A percentile compares a stretch with the other conserved stretches of the same genome.
These are phyloP conservation scores for Pseudohalonectria lignicola DNA, from an alignment of 2,329 filamentous ascomycete genomes.

Conservation along the genomic window DNA sequence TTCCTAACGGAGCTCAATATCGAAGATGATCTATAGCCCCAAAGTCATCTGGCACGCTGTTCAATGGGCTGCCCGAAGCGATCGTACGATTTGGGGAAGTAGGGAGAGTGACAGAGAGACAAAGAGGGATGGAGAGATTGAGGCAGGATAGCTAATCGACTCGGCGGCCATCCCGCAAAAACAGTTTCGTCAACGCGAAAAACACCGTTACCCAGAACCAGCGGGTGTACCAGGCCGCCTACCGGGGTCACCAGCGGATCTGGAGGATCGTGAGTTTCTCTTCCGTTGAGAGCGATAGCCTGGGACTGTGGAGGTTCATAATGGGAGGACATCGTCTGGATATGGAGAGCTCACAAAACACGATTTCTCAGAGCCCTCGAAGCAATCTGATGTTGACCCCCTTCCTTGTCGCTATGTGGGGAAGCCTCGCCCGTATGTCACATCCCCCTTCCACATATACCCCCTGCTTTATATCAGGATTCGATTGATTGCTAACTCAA, in stretches of 20 bases:
- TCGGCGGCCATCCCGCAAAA: too few relatives aligned
- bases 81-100: slow-evolving; percentile 2
- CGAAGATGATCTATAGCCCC: too few relatives aligned
- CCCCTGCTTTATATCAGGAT: too few relatives aligned
- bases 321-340: background rate
- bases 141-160: too few relatives aligned
- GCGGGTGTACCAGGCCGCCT: slow-evolving; percentile 63
- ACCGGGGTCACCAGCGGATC: slow-evolving; percentile 55
- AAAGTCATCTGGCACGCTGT: too few relatives aligned
- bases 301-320: background rate
- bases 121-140: background rate
- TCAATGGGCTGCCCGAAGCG: slow-evolving; percentile 1
- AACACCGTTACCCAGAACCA: slow-evolving; percentile 71
- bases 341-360: too few relatives aligned
- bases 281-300: background rate
- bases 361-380: slow-evolving; percentile 50
- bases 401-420: slow-evolving; percentile 56
- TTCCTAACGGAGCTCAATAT: too few relatives aligned
- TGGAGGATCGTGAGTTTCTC: slow-evolving; percentile 63
- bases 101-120: background rate
- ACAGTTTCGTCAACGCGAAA: slow-evolving; percentile 54
- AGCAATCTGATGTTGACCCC: slow-evolving; percentile 56
- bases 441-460: background rate
- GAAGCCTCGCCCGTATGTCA: slow-evolving; percentile 48
- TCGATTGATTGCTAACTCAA: too few relatives aligned